Evolutionary conservation across 2,329 filamentous ascomycete species (phyloP).

Genomic region (Triangularia verruculosa): DNA sequence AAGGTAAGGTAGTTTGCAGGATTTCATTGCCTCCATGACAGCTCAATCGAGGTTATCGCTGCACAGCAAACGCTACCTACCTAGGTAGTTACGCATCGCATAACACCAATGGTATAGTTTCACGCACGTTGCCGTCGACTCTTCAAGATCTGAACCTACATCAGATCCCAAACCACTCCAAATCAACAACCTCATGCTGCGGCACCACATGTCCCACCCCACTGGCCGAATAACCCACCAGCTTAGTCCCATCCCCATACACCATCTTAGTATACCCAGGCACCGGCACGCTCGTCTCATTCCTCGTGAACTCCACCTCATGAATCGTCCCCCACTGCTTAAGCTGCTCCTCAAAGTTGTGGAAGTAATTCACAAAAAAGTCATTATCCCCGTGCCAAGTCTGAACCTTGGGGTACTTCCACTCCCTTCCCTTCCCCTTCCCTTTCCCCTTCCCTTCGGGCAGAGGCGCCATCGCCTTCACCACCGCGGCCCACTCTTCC

Average conservation of each 20-base stretch:
- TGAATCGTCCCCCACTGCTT: slow-evolving; percentile 49
- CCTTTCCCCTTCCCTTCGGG: slow-evolving; percentile 41
- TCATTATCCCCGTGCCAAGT: slow-evolving; percentile 39
- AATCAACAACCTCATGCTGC: slow-evolving; percentile 32
- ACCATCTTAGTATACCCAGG: slow-evolving; percentile 37
- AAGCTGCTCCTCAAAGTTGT: slow-evolving; percentile 35
- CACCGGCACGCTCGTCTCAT: slow-evolving; percentile 22
- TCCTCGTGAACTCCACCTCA: slow-evolving; percentile 24
- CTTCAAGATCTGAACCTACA: too few relatives aligned
- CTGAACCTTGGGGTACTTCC: slow-evolving; percentile 38
- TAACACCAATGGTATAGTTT: too few relatives aligned
- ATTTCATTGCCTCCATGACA: too few relatives aligned
- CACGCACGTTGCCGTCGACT: too few relatives aligned
- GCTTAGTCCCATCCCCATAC: slow-evolving; percentile 30
- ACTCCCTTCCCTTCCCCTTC: slow-evolving; percentile 37
- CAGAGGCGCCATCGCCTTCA: slow-evolving; percentile 45
- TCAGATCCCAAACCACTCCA: slow-evolving; percentile 36
- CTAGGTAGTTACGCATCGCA: too few relatives aligned
- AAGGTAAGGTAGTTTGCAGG: too few relatives aligned
- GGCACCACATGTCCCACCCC: slow-evolving; percentile 37
- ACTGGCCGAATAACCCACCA: slow-evolving; percentile 35
- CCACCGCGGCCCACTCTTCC: slow-evolving; percentile 40
- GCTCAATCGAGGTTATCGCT: too few relatives aligned
- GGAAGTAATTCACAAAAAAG: slow-evolving; percentile 7
- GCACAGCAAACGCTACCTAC: too few relatives aligned